phyloP scores from a whole-genome alignment of 768 basidiomycete species.

The Gymnopilus dilepis region DNA sequence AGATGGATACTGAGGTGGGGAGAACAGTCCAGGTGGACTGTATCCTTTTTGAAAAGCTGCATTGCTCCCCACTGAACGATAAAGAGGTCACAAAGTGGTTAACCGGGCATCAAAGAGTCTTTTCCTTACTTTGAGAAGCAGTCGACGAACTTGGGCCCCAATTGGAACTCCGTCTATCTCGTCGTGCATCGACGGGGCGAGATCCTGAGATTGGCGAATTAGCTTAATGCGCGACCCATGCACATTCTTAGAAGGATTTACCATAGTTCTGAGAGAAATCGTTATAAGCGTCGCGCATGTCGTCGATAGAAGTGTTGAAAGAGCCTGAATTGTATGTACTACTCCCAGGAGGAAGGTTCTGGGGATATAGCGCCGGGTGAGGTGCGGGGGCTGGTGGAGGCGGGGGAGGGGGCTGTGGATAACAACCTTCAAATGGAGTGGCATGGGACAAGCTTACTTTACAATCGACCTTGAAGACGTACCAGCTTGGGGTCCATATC shows the following conservation, averaged over 20 bases:
- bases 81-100: background rate
- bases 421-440: background rate
- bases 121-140: background rate
- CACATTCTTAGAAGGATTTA: background rate
- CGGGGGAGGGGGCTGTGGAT: no score
- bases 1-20: background rate
- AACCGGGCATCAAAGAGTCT: background rate
- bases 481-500: background rate
- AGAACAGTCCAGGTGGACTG: background rate
- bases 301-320: background rate
- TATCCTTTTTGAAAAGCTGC: background rate
- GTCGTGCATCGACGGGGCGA: background rate
- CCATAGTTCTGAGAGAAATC: slow-evolving; percentile 18
- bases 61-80: background rate
- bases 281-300: slow-evolving; percentile 2
- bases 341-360: background rate
- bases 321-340: slow-evolving; percentile 2
- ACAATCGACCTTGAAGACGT: background rate
- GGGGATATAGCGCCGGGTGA: background rate
- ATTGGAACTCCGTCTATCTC: background rate
- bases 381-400: slow-evolving; percentile 3
- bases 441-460: background rate
- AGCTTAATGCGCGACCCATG: background rate
- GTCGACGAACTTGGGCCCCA: background rate
- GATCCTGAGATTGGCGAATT: background rate